Base-by-base conservation (phyloP, 164 flowering plant genomes). In the Hamamelis virginiana region DNA sequence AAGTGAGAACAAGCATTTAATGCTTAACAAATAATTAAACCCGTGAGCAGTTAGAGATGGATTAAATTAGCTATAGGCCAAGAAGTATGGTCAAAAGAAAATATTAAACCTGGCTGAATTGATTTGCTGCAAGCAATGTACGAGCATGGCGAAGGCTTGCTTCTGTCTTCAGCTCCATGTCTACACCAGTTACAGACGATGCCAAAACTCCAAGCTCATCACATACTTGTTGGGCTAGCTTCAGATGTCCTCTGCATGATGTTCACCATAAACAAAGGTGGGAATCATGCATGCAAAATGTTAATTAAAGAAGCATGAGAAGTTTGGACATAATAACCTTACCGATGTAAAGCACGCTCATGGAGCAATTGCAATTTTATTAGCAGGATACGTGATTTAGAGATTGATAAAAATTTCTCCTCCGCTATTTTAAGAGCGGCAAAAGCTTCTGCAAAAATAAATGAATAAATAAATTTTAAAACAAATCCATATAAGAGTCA, bases 191-290 rank as follows among this genome's bases (percentile, higher is more conserved):
- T 47, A 82, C 89, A 78, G 94, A 71, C 33, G 99, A 95, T 11
- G 97, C 92, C 80, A 95, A 72, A 70, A 82, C 94, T 68, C 93
- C 92, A 73, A 95, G 86, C 75, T 95, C 97, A 79, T 91, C 89
- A 71, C 97, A 89, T 28, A 85, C 71, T 75, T 84, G 87, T 70
- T 92, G 94, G 43, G 99, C 97, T 22, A 82, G 80, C 78, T 95
- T 92, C 66, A 92, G 63, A 74, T 85, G 74, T 67, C 99, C 99
- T 59, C 98, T 94, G 78, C 23, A 78, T 61, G 27, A 73, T 21
- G 38, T 3, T 50, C 43, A 68, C 13, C 27, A 57, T 12, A 47
- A 45, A 51, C 18, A 27, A 14, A 65, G 28, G 38, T 50, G 68
- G 28, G 15, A n/a, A 15, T 46, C 41, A 33, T 21, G 13, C 16